Base-by-base conservation (phyloP, 768 basidiomycete genomes). In the Leccinum obscurum region DNA sequence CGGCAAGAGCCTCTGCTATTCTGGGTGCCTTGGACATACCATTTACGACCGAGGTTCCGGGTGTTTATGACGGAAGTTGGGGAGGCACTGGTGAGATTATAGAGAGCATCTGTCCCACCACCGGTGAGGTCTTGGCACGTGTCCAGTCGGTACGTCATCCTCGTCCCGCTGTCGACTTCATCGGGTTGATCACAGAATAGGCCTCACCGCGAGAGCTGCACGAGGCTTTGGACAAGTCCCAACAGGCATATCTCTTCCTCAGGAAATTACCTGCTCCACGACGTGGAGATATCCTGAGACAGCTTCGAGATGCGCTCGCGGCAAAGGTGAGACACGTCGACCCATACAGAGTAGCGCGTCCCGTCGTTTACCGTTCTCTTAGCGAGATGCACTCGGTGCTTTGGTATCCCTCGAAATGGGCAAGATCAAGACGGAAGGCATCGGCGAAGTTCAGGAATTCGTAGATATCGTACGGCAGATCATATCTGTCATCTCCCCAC, bases 381-480 rank as follows among this genome's bases (percentile, higher is more conserved):
- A 94, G 91, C 82, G 89, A 34, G 85, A 90, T 56, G 86, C 81
- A 39, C 81, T 96, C 5, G 93, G 93, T 54, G 87, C 89, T 13
- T 80, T 96, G 20, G 85, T 96, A 9, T 89, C 91, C 46, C 81
- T 95, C 14, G 92, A 93, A 72, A 92, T 93, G 91, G 92, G 96
- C 17, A 88, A 98, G 78, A 95, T 97, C 65, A 83, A 80, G 67
- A 88, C 90, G 15, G 95, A 97, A 72, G 95, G 95, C 26, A 79
- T 87, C 20, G 95, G 95, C 15, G 94, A 97, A 77, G 93, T 98
- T 13, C 93, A 95, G 70, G 94, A 96, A 76, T 93, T 95, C 68
- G 84, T 97, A 60, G 95, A 97, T 70, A 93, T 96, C 64, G 93
- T 97, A 72, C 70, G 90, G 2, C 79, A 14, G 55, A 37, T 30